These are phyloP conservation scores for Protea cynaroides DNA, from an alignment of 164 flowering plant species.

Conservation along the genomic window DNA sequence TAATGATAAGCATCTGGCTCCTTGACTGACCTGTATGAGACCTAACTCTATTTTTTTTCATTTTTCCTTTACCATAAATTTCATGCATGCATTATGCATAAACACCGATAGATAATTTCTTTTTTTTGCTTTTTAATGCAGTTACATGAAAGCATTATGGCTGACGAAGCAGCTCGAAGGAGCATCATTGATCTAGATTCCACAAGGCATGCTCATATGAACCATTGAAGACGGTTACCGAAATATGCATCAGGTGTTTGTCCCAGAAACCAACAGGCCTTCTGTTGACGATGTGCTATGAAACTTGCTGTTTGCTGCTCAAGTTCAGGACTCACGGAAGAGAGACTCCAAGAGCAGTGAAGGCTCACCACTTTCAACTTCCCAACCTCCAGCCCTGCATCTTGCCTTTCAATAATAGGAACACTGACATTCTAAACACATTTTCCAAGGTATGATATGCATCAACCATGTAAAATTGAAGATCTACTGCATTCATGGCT, in stretches of 20 bases:
- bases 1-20: too few relatives aligned
- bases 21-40: too few relatives aligned
- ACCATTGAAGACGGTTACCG: constrained; percentile 78
- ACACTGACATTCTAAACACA: background rate
- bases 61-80: too few relatives aligned
- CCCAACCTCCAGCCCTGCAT: constrained; percentile 20
- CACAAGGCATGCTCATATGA: constrained; percentile 40
- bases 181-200: constrained; percentile 48
- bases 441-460: background rate
- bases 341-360: constrained; percentile 63
- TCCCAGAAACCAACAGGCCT: constrained; percentile 62
- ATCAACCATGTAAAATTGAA: too few relatives aligned
- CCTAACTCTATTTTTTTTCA: too few relatives aligned
- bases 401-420: constrained; percentile 15
- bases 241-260: constrained; percentile 65
- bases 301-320: constrained; percentile 97
- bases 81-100: too few relatives aligned
- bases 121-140: constrained; percentile 19
- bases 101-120: background rate
- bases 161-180: constrained; percentile 44
- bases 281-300: constrained; percentile 89
- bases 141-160: constrained; percentile 39
- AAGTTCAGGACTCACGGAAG: constrained; percentile 72
- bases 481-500: too few relatives aligned
- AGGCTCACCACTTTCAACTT: constrained; percentile 48